Base-by-base conservation (phyloP, 805 yeast genomes). In the Hanseniaspora clermontiae region DNA sequence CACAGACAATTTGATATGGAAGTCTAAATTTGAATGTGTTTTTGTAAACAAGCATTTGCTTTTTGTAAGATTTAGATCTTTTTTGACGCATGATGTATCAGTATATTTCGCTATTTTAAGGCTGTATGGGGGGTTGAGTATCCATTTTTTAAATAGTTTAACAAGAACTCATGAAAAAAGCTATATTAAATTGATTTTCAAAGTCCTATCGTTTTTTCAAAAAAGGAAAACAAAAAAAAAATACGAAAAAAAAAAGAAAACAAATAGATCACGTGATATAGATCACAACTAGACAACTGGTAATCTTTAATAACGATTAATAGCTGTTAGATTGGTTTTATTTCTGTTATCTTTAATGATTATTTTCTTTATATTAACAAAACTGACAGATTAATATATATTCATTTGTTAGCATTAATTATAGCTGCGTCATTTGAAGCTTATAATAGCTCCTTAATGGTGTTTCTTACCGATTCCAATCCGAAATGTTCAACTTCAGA, bases 31-130 rank as follows among this genome's bases (percentile, higher is more conserved):
- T 86, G 77, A 91, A 93, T 7, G 95, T 78, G 67, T 88, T 86
- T 61, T 79, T 77, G 63, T 88, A 84, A 56, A 87, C 83, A 61
- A 83, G 80, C 86, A 93, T 84, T 68, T 87, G 96, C 74, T 91
- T 91, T 68, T 91, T 82, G 70, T 93, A 93, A 0, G 93, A 76
- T 70, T 91, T 91, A 54, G 97, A 95, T 71, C 98, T 78, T 70
- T 90, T 91, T 72, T 91, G 96, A 76, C 95, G 88, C 98, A 91
- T 91, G 37, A 59, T 68, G n/a, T 31, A 17, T 46, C n/a, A 17
- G 12, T 11, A 8, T 19, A 1, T 20, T 46, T 46, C 32, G 29
- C 20, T 46, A 6, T 24, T 24, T 24, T 5, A 24, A 24, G 27
- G 27, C 27, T 24, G 5, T 24, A 24, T 24, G 27, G 27, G 27